Percentiles rank a stretch among this genome's conserved stretches.
Conservation (phyloP, 202 grass and related monocot genomes). For the Panicum hallii region DNA sequence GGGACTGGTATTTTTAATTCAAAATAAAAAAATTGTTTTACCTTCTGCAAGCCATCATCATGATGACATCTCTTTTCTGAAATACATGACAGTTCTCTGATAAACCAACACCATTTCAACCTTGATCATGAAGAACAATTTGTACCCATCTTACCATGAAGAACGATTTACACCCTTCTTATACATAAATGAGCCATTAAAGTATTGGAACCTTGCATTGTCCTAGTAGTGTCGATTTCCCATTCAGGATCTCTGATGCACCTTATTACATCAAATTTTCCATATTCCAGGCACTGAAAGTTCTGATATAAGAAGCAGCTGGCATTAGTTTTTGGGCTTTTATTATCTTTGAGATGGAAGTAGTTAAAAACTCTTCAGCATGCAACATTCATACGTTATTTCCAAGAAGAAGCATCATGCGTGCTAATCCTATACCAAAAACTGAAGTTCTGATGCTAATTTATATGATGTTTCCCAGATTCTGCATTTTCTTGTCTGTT, state of each 20-base stretch:
- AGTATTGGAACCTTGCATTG: background rate
- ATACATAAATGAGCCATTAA: background rate
- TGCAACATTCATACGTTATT: background rate
- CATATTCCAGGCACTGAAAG: background rate
- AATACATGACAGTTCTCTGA: conserved; percentile 16
- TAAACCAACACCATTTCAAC: background rate
- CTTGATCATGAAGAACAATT: conserved; percentile 8
- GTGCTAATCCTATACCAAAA: background rate
- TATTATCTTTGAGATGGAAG: background rate
- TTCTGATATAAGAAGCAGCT: background rate
- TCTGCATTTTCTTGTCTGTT: background rate
- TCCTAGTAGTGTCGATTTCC: background rate
- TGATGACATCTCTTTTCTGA: conserved; percentile 18
- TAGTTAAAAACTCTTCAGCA: background rate
- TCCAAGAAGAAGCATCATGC: background rate
- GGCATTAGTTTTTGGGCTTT: background rate
- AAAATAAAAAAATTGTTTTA: background rate
- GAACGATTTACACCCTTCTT: background rate
- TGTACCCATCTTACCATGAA: background rate
- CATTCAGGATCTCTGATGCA: background rate
- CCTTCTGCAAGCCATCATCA: background rate
- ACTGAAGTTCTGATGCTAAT: background rate
- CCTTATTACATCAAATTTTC: background rate
- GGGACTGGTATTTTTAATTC: background rate
- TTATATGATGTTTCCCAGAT: background rate